A percentile compares a stretch with the other conserved stretches of the same genome.
These are phyloP conservation scores for Penicillium sp. DNA, from an alignment of 2,329 filamentous ascomycete genomes.

Conservation along the genomic window DNA sequence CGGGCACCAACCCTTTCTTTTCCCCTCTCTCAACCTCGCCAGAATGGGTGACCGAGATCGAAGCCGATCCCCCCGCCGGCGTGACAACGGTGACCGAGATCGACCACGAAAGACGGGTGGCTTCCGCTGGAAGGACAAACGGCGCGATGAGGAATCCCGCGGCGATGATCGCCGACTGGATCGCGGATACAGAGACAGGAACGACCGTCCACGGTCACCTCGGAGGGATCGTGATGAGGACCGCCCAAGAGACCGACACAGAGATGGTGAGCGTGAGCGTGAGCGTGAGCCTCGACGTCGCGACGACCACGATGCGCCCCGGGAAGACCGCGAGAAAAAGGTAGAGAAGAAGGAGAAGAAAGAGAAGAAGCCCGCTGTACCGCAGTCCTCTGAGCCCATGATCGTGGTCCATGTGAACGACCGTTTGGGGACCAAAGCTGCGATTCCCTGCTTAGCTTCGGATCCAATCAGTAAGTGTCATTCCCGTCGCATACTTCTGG, in stretches of 20 bases:
- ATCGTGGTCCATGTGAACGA: constrained; percentile 95
- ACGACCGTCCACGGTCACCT: constrained; percentile 40
- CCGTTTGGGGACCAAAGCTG: constrained; percentile 91
- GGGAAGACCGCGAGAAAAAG: constrained; percentile 43
- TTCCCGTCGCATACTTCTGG: neutral
- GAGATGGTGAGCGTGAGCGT: constrained; percentile 49
- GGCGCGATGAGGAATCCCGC: constrained; percentile 50
- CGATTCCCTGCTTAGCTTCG: constrained; percentile 82
- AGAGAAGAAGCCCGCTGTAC: constrained; percentile 35
- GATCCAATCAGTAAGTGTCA: constrained; percentile 66
- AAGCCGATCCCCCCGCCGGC: constrained; percentile 48
- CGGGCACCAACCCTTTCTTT: constrained; percentile 21
- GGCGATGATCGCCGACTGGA: constrained; percentile 53
- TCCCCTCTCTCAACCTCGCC: constrained; percentile 10
- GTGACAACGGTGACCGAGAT: constrained; percentile 38
- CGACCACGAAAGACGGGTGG: constrained; percentile 45
- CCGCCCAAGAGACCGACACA: constrained; percentile 27
- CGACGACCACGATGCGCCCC: constrained; percentile 31
- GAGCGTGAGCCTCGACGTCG: constrained; percentile 42
- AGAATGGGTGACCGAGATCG: constrained; percentile 42
- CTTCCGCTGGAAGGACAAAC: constrained; percentile 54
- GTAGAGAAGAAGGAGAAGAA: constrained; percentile 38
- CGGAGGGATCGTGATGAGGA: constrained; percentile 40
- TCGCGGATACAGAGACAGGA: constrained; percentile 53
- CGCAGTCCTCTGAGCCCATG: constrained; percentile 69